phyloP scores from a whole-genome alignment of 768 basidiomycete species.

The Mycena crocata region DNA sequence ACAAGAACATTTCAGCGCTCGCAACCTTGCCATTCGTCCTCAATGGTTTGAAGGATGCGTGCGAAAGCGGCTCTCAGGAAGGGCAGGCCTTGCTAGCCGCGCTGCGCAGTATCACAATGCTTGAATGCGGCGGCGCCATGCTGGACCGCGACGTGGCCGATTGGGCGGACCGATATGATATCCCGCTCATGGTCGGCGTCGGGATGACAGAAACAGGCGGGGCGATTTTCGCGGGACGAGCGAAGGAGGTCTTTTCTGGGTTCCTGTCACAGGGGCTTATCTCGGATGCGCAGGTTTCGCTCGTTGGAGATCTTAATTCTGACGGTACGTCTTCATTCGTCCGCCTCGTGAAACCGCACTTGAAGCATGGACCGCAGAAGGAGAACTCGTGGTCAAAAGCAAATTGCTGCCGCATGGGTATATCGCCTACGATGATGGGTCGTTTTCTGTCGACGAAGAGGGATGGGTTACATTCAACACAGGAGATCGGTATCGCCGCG shows the following conservation, averaged over 20 bases:
- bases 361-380: conserved; percentile 17
- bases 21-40: conserved; percentile 25
- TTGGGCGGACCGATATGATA: conserved; percentile 13
- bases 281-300: conserved; percentile 17
- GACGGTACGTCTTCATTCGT: neutral
- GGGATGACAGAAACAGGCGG: conserved; percentile 34
- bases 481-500: conserved; percentile 21
- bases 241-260: conserved; percentile 10
- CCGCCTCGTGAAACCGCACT: neutral
- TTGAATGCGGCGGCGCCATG: conserved; percentile 28
- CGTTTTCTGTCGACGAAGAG: conserved; percentile 24
- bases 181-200: conserved; percentile 24
- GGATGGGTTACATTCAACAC: conserved; percentile 29
- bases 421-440: conserved; percentile 22
- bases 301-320: conserved; percentile 9
- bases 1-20: conserved; percentile 20
- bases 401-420: conserved; percentile 25
- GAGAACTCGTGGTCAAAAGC: conserved; percentile 31
- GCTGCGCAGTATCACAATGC: conserved; percentile 21
- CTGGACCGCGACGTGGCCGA: conserved; percentile 1
- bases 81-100: neutral
- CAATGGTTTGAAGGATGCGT: conserved; percentile 19
- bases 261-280: conserved; percentile 7
- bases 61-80: conserved; percentile 3
- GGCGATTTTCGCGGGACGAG: conserved; percentile 19